phyloP scores from a whole-genome alignment of 306 rosid genomes.

The Albizia julibrissin region DNA sequence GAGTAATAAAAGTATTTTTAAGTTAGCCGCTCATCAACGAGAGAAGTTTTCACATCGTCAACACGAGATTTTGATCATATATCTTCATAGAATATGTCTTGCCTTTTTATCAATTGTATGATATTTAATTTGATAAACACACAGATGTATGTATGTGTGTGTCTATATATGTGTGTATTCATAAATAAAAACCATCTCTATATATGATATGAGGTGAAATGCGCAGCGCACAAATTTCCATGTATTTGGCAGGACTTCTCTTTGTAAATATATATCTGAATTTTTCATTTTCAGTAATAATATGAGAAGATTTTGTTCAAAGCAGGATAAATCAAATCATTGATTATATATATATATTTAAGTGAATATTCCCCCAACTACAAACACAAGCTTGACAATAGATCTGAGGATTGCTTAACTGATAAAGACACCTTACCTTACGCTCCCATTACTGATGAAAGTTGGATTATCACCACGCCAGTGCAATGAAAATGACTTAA shows the following conservation, averaged over 20 bases:
- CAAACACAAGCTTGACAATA: slow-evolving; percentile 16
- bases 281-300: neutral
- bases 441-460: slow-evolving; percentile 29
- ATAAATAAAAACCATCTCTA: too few species aligned
- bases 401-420: slow-evolving; percentile 38
- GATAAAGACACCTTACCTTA: slow-evolving; percentile 48
- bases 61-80: neutral
- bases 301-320: neutral
- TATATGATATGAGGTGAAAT: too few species aligned
- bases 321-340: neutral
- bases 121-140: too few species aligned
- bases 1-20: neutral
- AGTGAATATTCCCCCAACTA: slow-evolving; percentile 33
- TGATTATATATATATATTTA: neutral
- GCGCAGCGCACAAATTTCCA: too few species aligned
- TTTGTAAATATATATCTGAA: neutral
- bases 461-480: slow-evolving; percentile 18
- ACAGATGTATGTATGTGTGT: too few species aligned
- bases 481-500: slow-evolving; percentile 32
- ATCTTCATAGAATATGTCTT: too few species aligned
- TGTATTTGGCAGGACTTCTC: too few species aligned
- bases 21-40: neutral
- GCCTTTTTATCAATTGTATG: too few species aligned
- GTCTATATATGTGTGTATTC: too few species aligned
- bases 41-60: neutral